Conservation (phyloP, 1,139 yeast species). For the Saccharomyces hybrid region DNA sequence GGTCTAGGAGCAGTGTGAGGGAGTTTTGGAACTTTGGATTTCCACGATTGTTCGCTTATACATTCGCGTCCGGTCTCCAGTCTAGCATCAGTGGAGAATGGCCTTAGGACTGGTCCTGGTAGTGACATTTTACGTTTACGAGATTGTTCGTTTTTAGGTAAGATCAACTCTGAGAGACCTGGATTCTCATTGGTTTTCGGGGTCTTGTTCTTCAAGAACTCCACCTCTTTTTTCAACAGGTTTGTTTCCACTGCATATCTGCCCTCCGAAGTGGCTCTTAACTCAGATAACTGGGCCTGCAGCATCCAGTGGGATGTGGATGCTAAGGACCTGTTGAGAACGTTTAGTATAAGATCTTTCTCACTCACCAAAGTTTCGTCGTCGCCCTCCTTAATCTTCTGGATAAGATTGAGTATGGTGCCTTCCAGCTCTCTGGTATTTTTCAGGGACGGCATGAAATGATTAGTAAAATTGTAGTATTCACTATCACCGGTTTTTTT, state of each 20-base stretch:
- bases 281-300: constrained; percentile 26
- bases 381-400: constrained; percentile 12
- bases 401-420: constrained; percentile 15
- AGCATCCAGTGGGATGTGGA: constrained; percentile 30
- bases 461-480: not conserved
- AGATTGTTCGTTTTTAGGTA: not conserved
- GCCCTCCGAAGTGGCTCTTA: constrained; percentile 19
- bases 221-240: constrained; percentile 22
- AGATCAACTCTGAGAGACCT: not conserved
- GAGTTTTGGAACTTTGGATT: not conserved
- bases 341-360: constrained; percentile 13
- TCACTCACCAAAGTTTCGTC: constrained; percentile 6
- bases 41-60: not conserved
- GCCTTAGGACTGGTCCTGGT: not conserved
- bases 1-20: not conserved
- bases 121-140: not conserved
- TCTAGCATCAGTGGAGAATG: not conserved
- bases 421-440: constrained; percentile 22
- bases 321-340: constrained; percentile 24
- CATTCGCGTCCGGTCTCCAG: not conserved
- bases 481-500: not conserved
- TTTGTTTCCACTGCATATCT: constrained; percentile 22
- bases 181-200: constrained; percentile 2
- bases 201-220: constrained; percentile 18
- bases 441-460: constrained; percentile 17